Evolutionary conservation across 768 basidiomycete species (phyloP).

Genomic region (Porphyrellus cyaneotinctus): DNA sequence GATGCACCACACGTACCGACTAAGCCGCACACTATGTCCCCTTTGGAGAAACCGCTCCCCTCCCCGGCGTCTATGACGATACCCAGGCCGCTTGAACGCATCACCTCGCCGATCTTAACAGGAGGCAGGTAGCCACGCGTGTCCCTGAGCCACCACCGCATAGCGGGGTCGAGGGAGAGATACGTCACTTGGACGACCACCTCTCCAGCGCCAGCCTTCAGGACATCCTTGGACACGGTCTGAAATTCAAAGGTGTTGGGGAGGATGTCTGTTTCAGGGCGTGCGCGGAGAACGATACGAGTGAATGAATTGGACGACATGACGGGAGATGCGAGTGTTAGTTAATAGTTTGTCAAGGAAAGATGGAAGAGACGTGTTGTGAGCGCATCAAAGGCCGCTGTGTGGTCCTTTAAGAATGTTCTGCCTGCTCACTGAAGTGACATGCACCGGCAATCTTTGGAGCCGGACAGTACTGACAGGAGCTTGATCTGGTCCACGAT

Average conservation of each 20-base stretch:
- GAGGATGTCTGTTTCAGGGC: constrained; percentile 65
- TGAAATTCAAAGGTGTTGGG: constrained; percentile 71
- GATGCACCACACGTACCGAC: constrained; percentile 45
- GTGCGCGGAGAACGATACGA: constrained; percentile 69
- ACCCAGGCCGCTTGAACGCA: constrained; percentile 70
- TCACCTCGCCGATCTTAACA: constrained; percentile 69
- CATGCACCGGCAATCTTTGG: neutral
- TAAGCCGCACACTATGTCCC: constrained; percentile 63
- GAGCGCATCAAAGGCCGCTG: neutral
- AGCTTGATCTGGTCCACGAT: neutral
- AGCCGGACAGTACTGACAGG: neutral
- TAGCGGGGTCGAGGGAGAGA: constrained; percentile 82
- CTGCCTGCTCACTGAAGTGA: too few relatives aligned
- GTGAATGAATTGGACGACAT: constrained; percentile 43
- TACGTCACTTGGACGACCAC: constrained; percentile 77
- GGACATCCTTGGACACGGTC: constrained; percentile 43
- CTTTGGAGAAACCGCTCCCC: constrained; percentile 52
- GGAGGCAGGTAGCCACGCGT: constrained; percentile 67
- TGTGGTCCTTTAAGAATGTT: neutral
- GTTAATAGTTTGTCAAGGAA: neutral
- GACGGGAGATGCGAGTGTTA: neutral
- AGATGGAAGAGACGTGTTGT: neutral
- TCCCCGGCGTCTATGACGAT: constrained; percentile 57
- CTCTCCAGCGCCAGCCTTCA: constrained; percentile 50
- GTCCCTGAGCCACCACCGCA: constrained; percentile 81